Conservation (phyloP, 805 yeast species). For the Candida jianshihensis region DNA sequence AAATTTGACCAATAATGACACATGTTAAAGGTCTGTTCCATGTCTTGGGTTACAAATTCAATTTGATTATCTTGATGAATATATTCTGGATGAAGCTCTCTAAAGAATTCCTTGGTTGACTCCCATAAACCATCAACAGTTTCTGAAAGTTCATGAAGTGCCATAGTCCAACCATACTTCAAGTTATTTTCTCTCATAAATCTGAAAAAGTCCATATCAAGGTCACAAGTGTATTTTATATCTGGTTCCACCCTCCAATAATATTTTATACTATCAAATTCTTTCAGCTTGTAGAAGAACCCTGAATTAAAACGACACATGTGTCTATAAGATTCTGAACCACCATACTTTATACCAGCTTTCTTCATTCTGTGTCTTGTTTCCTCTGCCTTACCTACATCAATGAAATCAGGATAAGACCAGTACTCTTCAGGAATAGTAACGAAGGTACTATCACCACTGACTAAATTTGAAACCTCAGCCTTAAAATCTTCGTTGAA, state of each 20-base stretch:
- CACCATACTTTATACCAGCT: slow-evolving; percentile 47
- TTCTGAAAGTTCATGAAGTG: slow-evolving; percentile 53
- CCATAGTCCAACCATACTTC: slow-evolving; percentile 60
- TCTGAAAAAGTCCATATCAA: slow-evolving; percentile 55
- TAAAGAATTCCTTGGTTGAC: slow-evolving; percentile 42
- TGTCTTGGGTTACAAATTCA: slow-evolving; percentile 57
- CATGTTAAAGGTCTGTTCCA: slow-evolving; percentile 57
- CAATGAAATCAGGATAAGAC: slow-evolving; percentile 58
- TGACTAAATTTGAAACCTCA: slow-evolving; percentile 35
- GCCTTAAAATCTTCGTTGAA: slow-evolving; percentile 46
- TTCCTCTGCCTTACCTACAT: slow-evolving; percentile 36
- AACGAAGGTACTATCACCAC: slow-evolving; percentile 59
- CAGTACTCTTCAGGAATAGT: slow-evolving; percentile 50
- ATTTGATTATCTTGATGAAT: slow-evolving; percentile 46
- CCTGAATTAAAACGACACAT: slow-evolving; percentile 48
- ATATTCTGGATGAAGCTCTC: slow-evolving; percentile 35
- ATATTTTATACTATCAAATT: slow-evolving; percentile 53
- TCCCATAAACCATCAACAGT: slow-evolving; percentile 64
- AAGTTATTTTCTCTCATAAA: slow-evolving; percentile 48
- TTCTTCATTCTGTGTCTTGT: slow-evolving; percentile 34
- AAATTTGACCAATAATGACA: slow-evolving; percentile 85
- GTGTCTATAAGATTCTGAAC: slow-evolving; percentile 55
- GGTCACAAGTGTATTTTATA: slow-evolving; percentile 52
- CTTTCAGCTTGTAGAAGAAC: slow-evolving; percentile 56
- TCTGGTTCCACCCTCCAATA: slow-evolving; percentile 80